Evolutionary conservation across 345 rosid genomes (phyloP), one percentile per base, ranked within the genome.

Genomic region (Populus nigra): DNA sequence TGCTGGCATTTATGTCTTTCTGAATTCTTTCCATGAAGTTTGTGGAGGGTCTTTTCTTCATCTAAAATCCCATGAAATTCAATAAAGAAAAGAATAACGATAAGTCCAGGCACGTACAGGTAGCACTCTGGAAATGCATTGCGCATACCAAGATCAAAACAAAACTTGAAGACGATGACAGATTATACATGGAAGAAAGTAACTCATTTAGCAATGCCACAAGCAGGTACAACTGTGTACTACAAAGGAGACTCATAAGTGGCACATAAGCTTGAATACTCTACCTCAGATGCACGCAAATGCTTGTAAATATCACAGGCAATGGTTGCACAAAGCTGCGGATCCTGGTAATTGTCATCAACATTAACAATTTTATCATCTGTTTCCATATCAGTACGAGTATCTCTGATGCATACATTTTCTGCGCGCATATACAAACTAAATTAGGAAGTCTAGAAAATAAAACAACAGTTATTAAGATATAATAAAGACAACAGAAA

Each of bases 21-120:
- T 93, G 99, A 72, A 89, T 75, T 70, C 62, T 86, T 75, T 92
- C 99, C 94, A 93, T 91, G 82, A 87, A 96, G 71, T 96, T 92
- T 5, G 83, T 68, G 2, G 90, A 84, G 57, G 98, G 99, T 47
- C 94, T 90, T 78, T 91, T 96, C 88, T 91, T 96, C 5, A 82
- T 82, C 99, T 95, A 62, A 47, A 80, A 41, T 65, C 33, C 68
- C 45, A 29, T 16, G 18, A 49, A 65, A 73, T 7, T 27, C 35
- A 50, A 25, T 31, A 68, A 59, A 57, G 69, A 69, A 38, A 39
- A 69, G 16, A 36, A 53, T 33, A 69, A 5, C 9, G 55, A 29
- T 29, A 76, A 62, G 73, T 69, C 7, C 13, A n/a, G 22, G 33
- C 25, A 49, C 27, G 41, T 55, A 61, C 38, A 69, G 12, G 61